phyloP scores from a whole-genome alignment of 164 flowering plant species.

The Vitis rupestris region DNA sequence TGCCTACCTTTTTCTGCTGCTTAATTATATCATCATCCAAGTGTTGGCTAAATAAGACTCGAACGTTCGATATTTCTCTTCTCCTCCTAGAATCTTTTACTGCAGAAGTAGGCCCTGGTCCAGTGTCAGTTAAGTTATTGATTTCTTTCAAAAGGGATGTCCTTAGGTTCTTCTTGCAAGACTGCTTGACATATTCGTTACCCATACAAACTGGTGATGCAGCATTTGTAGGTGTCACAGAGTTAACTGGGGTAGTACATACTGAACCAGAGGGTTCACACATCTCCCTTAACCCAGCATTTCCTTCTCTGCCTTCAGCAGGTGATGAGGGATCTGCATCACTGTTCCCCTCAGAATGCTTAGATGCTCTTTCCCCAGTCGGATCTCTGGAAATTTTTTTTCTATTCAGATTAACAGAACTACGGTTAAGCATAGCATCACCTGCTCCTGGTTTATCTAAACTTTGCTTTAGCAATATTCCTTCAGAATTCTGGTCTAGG shows the following conservation, averaged over 20 bases:
- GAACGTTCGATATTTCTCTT: constrained; percentile 58
- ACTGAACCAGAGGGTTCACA: constrained; percentile 25
- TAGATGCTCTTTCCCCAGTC: constrained; percentile 7
- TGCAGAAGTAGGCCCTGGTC: constrained; percentile 20
- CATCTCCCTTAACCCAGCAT: constrained; percentile 16
- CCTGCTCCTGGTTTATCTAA: constrained; percentile 2
- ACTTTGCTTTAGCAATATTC: constrained; percentile 2
- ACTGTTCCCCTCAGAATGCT: constrained; percentile 9
- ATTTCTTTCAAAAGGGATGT: constrained; percentile 48
- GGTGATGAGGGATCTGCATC: constrained; percentile 13
- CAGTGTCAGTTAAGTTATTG: constrained; percentile 27
- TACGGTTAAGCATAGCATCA: constrained; percentile 5
- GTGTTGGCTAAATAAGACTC: constrained; percentile 81
- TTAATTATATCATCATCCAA: constrained; percentile 69
- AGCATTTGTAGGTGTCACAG: constrained; percentile 34
- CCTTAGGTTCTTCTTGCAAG: constrained; percentile 43
- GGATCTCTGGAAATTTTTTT: constrained; percentile 3
- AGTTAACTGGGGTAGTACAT: constrained; percentile 48
- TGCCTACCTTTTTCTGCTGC: constrained; percentile 85
- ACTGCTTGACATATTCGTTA: constrained; percentile 48
- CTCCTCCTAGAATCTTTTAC: constrained; percentile 53
- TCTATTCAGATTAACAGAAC: constrained; percentile 14
- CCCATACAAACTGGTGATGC: constrained; percentile 83
- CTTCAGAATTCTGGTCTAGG: constrained; percentile 9
- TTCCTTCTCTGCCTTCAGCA: constrained; percentile 19